Base-by-base conservation (phyloP, 257 asterid species). In the Nicotiana sylvestris region DNA sequence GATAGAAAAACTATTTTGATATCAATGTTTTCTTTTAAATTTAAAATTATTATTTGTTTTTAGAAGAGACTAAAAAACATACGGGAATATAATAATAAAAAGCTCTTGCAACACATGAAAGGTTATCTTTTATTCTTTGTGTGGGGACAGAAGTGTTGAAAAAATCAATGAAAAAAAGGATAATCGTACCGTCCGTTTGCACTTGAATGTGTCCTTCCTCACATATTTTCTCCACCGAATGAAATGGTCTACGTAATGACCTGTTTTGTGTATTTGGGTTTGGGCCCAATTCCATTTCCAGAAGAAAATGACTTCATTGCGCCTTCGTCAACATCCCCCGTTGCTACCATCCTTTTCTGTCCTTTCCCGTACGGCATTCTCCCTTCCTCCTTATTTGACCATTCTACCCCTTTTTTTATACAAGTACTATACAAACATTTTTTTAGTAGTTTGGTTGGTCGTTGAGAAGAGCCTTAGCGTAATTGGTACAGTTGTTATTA, bases 141-240 rank as follows among this genome's bases (percentile, higher is more conserved):
- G 29, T 5, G 33, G 76, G 72, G 81, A 29, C 77, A 72, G 1
- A 16, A 13, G 1, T 25, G 6, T 79, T 37, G 2, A 35, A 5
- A 11, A 4, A 69, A 18, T 86, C 2, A 25, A 4, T 39, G 21
- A 25, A 25, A 46, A 4, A 21, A 43, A n/a, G 57, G 18, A 72
- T 43, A 43, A 9, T 72, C 91, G 98, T 94, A 92, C 97, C 76
- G 86, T 91, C 96, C 94, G 93, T 64, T 30, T 39, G 62, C 89
- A 91, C 89, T 58, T 61, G 85, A 83, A 87, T 91, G 82, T 43
- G 96, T 94, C 96, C 98, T 91, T 85, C 98, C 98, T 92, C 97
- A 86, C 82, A 92, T 95, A 84, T 67, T 81, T 81, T 83, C 97
- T 93, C 89, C 98, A 90, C 98, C 94, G 86, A 88, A 92, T 93